Evolutionary conservation across 768 basidiomycete genomes (phyloP).

Genomic region (Xerocomus potaroensis): DNA sequence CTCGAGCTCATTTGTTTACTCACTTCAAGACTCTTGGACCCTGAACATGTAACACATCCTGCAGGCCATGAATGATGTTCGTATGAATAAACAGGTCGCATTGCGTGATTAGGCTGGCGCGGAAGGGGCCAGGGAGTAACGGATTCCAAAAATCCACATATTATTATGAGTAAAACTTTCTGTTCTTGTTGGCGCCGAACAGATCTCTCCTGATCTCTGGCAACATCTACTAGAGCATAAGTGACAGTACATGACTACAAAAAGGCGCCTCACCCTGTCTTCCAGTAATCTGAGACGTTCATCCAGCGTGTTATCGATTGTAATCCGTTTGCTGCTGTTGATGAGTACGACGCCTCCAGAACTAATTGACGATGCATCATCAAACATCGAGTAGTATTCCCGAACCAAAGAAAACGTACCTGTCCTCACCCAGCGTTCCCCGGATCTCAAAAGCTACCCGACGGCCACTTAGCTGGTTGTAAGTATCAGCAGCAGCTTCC

Average conservation of each 20-base stretch:
- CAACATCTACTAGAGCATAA: slow-evolving; percentile 68
- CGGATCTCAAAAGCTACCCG: slow-evolving; percentile 57
- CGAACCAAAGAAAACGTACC: slow-evolving; percentile 39
- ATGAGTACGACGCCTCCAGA: slow-evolving; percentile 83
- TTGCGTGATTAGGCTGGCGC: neutral
- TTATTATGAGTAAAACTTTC: slow-evolving; percentile 77
- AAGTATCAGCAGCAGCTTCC: slow-evolving; percentile 57
- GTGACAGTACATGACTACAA: neutral
- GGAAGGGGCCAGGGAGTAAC: neutral
- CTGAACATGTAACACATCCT: too few species aligned
- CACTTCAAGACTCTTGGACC: too few species aligned
- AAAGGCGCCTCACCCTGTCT: slow-evolving; percentile 64
- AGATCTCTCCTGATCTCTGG: slow-evolving; percentile 89
- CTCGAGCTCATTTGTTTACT: too few species aligned
- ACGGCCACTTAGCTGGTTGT: slow-evolving; percentile 75
- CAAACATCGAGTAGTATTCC: neutral
- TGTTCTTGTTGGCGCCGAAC: slow-evolving; percentile 87
- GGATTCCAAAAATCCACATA: neutral
- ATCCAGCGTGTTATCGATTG: slow-evolving; percentile 91
- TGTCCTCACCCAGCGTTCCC: slow-evolving; percentile 58
- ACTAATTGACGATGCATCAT: slow-evolving; percentile 33
- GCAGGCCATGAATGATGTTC: too few species aligned
- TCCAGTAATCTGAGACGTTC: slow-evolving; percentile 86
- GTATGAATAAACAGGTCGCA: neutral
- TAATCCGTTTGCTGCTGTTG: slow-evolving; percentile 73